Percentiles rank a stretch among this genome's conserved stretches.
Conservation (phyloP, 768 basidiomycete species). For the Kwoniella mangroviensis region DNA sequence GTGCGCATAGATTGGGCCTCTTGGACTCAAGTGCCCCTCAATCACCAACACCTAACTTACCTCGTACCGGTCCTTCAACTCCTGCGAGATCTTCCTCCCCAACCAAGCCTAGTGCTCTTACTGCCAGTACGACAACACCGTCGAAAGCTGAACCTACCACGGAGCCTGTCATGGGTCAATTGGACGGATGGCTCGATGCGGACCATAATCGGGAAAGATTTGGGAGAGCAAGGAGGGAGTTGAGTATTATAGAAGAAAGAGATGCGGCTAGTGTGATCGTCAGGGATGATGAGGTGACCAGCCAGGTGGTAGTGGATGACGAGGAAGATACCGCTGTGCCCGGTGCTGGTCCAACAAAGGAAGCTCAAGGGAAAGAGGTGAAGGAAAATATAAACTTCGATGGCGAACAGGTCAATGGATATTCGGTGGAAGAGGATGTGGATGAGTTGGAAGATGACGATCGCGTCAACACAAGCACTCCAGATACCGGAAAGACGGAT, state of each 20-base stretch:
- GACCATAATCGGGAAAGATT: neutral
- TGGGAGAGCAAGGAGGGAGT: conserved; percentile 48
- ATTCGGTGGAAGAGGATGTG: neutral
- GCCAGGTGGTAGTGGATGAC: neutral
- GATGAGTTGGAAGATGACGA: neutral
- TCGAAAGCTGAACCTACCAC: conserved; percentile 36
- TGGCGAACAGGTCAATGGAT: neutral
- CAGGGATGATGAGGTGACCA: conserved; percentile 19
- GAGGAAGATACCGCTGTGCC: conserved; percentile 8
- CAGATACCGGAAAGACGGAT: neutral
- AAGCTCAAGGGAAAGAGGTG: neutral
- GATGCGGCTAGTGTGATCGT: conserved; percentile 19
- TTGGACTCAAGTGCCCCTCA: conserved; percentile 33
- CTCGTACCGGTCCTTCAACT: conserved; percentile 31
- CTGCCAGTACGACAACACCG: conserved; percentile 29
- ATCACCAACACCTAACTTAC: conserved; percentile 35
- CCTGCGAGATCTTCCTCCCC: conserved; percentile 32
- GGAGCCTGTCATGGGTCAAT: conserved; percentile 37
- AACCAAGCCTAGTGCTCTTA: conserved; percentile 5
- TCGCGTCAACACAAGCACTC: neutral
- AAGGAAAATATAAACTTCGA: neutral
- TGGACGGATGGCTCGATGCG: conserved; percentile 33
- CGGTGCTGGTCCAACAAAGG: neutral
- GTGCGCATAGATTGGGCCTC: conserved; percentile 30
- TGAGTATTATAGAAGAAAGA: conserved; percentile 55